These are phyloP conservation scores for Irpex rosettiformis DNA, from an alignment of 1,284 basidiomycete genomes.

Conservation along the genomic window DNA sequence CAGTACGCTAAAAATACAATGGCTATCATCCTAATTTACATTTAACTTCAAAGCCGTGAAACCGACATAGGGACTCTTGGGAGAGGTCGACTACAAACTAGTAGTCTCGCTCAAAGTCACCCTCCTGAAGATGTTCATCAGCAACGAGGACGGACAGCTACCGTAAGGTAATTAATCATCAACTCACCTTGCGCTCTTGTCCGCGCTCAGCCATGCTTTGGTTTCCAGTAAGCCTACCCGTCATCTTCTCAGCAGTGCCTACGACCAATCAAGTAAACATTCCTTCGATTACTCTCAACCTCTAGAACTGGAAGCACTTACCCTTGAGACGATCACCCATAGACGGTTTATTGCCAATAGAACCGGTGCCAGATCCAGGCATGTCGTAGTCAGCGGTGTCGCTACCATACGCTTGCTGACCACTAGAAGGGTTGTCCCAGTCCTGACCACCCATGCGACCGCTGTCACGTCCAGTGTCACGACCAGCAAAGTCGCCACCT, in stretches of 20 bases:
- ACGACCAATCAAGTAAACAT: not conserved
- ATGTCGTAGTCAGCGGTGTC: conserved; percentile 21
- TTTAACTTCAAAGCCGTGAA: not conserved
- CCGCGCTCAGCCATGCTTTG: conserved; percentile 19
- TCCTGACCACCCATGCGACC: conserved; percentile 4
- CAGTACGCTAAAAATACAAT: not conserved
- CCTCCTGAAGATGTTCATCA: conserved; percentile 6
- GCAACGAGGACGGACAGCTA: not conserved
- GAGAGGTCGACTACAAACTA: not conserved
- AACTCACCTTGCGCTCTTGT: conserved; percentile 21
- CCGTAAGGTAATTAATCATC: not conserved
- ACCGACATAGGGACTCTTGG: not conserved
- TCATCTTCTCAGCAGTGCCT: conserved; percentile 25
- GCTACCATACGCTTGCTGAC: conserved; percentile 12
- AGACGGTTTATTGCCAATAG: conserved; percentile 15
- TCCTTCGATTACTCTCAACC: not conserved
- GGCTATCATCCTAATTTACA: not conserved
- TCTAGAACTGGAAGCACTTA: conserved; percentile 2
- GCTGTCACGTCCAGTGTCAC: not conserved
- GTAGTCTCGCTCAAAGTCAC: conserved; percentile 11
- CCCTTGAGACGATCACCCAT: conserved; percentile 23
- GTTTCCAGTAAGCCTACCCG: conserved; percentile 22
- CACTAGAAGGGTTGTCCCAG: conserved; percentile 3
- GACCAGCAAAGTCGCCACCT: conserved; percentile 1
- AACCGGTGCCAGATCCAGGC: conserved; percentile 13